Evolutionary conservation across 225 moss, liverwort and hornwort genomes (phyloP), one percentile per base, ranked within the genome.

Genomic region (Sphagnum contortum): DNA sequence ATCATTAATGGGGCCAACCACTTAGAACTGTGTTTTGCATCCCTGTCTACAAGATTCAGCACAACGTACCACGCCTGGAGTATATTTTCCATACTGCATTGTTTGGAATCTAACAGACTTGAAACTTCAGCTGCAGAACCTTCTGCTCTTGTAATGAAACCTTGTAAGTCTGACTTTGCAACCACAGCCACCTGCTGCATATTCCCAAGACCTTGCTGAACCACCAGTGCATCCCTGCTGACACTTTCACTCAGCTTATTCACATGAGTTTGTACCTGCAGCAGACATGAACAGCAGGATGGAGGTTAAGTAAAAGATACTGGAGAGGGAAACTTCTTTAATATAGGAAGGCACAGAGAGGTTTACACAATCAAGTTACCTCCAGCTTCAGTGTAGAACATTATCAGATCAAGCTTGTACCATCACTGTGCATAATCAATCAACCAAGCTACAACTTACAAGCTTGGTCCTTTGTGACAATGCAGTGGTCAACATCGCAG

Each of bases 211-310:
- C 81, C 84, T 52, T 74, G 68, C 69, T 87, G 80, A 45, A 76
- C 64, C 69, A 76, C 77, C 4, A 67, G 61, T 44, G 81, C 79
- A 76, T 88, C 88, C 55, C 76, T 74, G 53, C 60, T 68, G 10
- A 80, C 80, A 29, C 63, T 64, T 60, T 90, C 83, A 66, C 88
- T 81, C 67, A 96, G 80, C 64, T 79, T 78, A 67, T 66, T 71
- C 57, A 90, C 88, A 65, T 84, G 81, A 13, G 78, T 59, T 65
- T 80, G 83, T 13, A 96, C 88, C 94, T 94, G 83, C 53, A 66
- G 13, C 14, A 6, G 57, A 71, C 9, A 11, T n/a, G 10, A 8
- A 3, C 9, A 57, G 11, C n/a, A 3, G 6, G 47, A 46, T 48
- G 46, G 47, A 29, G 29, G 29, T 29, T 29, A 29, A 29, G 29